phyloP scores from a whole-genome alignment of 2,329 filamentous ascomycete species.

The Colletotrichum trifolii region DNA sequence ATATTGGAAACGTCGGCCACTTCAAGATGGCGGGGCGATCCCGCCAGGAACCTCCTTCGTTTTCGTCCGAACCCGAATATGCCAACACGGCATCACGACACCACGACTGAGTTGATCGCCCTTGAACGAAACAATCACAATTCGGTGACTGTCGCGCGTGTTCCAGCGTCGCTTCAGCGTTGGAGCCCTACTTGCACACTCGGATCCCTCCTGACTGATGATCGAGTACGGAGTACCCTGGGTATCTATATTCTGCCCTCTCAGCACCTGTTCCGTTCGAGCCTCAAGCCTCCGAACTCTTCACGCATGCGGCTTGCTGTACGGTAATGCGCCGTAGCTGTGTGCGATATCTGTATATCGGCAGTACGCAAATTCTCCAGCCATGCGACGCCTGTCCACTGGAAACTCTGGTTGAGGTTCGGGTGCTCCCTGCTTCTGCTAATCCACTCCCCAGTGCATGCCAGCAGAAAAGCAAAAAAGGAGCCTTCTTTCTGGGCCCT shows the following conservation, averaged over 20 bases:
- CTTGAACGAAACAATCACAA: constrained; percentile 14
- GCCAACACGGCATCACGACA: constrained; percentile 15
- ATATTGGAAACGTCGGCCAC: too few species aligned
- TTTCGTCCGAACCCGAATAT: neutral
- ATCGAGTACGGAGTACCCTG: constrained; percentile 9
- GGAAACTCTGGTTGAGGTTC: too few species aligned
- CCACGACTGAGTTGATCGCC: neutral
- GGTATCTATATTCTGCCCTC: too few species aligned
- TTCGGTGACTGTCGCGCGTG: constrained; percentile 5
- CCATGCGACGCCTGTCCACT: neutral
- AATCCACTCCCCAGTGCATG: too few species aligned
- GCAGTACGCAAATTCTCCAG: constrained; percentile 11
- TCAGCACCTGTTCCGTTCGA: too few species aligned
- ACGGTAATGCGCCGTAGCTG: too few species aligned
- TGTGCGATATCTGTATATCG: too few species aligned
- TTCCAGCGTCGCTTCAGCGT: constrained; percentile 11
- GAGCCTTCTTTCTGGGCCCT: too few species aligned
- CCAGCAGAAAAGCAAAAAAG: too few species aligned
- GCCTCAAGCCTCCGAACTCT: too few species aligned
- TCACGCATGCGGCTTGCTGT: too few species aligned
- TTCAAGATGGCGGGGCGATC: neutral
- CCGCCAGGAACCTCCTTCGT: neutral
- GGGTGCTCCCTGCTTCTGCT: too few species aligned
- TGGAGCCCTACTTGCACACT: constrained; percentile 5
- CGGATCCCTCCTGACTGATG: constrained; percentile 17